Percentiles rank a stretch among this genome's conserved stretches.
Conservation (phyloP, 441 rosid genomes). For the Cnidoscolus chayamansa region DNA sequence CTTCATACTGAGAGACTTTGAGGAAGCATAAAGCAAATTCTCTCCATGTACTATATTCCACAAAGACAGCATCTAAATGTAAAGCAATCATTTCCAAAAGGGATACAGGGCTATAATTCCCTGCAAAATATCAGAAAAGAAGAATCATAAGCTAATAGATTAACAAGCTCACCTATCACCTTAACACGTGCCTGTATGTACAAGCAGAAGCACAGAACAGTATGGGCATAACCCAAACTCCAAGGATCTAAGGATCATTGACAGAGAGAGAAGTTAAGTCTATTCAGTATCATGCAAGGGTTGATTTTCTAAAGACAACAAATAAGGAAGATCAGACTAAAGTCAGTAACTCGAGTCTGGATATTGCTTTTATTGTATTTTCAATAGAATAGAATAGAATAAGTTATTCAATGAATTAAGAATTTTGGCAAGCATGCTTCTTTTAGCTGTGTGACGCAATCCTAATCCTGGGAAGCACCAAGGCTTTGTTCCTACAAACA, state of each 20-base stretch:
- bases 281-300: not conserved
- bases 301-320: not conserved
- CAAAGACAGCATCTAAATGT: slow-evolving; percentile 70
- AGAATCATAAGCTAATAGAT: not conserved
- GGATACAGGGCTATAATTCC: slow-evolving; percentile 46
- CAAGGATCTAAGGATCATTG: not conserved
- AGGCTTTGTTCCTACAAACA: not conserved
- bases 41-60: slow-evolving; percentile 50
- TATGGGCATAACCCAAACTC: not conserved
- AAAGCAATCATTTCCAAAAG: slow-evolving; percentile 72
- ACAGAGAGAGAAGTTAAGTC: not conserved
- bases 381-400: not conserved
- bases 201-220: not conserved
- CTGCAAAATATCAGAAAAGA: slow-evolving; percentile 39
- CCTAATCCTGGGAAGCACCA: not conserved
- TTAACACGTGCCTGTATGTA: not conserved
- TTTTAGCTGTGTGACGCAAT: not conserved
- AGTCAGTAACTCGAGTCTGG: not conserved
- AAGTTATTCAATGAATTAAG: not conserved
- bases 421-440: not conserved
- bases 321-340: not conserved
- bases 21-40: slow-evolving; percentile 70
- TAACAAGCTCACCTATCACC: not conserved
- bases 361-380: not conserved
- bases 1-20: slow-evolving; percentile 44